Evolutionary conservation across 805 yeast genomes (phyloP).

Genomic region (Isabelozyma heimii): DNA sequence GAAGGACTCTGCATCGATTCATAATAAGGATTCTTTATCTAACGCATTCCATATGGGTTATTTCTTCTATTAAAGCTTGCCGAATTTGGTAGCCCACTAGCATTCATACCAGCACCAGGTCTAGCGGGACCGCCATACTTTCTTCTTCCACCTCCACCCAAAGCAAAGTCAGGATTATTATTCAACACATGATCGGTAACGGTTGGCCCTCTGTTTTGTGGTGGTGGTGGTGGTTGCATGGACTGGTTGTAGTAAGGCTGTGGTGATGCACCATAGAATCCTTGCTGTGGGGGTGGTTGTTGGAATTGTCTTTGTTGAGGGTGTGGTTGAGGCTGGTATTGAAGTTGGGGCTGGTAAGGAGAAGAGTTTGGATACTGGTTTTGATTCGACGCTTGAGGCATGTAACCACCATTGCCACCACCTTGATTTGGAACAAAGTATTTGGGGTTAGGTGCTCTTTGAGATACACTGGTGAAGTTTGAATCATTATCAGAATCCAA

Average conservation of each 20-base stretch:
- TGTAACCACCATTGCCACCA: slow-evolving; percentile 3
- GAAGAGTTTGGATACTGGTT: slow-evolving; percentile 6
- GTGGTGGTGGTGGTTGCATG: neutral
- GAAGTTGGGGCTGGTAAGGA: slow-evolving; percentile 1
- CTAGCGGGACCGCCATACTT: slow-evolving; percentile 5
- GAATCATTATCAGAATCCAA: slow-evolving; percentile 48
- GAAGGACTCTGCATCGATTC: too few relatives aligned
- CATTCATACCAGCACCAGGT: neutral
- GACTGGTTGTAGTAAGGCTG: slow-evolving; percentile 3
- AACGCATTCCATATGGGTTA: slow-evolving; percentile 9
- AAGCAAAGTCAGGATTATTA: slow-evolving; percentile 39
- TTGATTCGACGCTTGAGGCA: slow-evolving; percentile 2
- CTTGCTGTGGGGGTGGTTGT: slow-evolving; percentile 10
- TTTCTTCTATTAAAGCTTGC: neutral
- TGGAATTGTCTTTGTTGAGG: slow-evolving; percentile 16
- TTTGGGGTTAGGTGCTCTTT: slow-evolving; percentile 66
- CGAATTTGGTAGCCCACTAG: neutral
- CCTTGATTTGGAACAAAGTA: slow-evolving; percentile 27
- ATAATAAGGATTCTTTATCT: neutral
- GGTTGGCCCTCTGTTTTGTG: slow-evolving; percentile 19
- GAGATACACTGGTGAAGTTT: slow-evolving; percentile 76
- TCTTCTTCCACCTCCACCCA: slow-evolving; percentile 27
- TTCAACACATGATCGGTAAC: slow-evolving; percentile 37
- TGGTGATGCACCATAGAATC: slow-evolving; percentile 4
- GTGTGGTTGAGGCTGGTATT: slow-evolving; percentile 6